Base-by-base conservation (phyloP, 768 basidiomycete genomes). In the Porphyrellus cyaneotinctus region DNA sequence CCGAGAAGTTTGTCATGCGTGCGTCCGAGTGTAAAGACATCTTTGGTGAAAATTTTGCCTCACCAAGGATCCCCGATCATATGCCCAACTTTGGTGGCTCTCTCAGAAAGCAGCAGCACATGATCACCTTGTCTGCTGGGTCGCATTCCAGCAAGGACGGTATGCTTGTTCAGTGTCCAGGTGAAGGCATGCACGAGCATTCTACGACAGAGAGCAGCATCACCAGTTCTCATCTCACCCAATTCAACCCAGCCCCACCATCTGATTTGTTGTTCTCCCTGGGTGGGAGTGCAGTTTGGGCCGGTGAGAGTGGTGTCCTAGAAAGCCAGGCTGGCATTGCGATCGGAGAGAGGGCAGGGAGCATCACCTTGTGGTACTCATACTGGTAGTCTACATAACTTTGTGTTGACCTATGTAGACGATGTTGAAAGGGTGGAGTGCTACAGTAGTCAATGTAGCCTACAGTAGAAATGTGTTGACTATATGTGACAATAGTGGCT, bases 1-100 rank as follows among this genome's bases (percentile, higher is more conserved):
- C 79, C 56, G 97, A 99, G 72, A 92, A 91, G 59, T 73, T 93
- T 48, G 79, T 99, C 52, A 85, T 97, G 79, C 88, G 95, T 23
- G 79, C 84, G 1, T 91, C 88, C 14, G 95, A 98, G 54, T 81
- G 93, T 30, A 93, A 91, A 66, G 95, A 97, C 65, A 78, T 97
- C 39, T 95, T 98, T 65, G 75, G 84, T n/a, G 95, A 97, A 62
- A 91, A 89, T 68, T 91, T 92, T 68, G 60, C 76, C 17, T 58
- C 49, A 28, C 53, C 54, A 26, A 62, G 56, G 63, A 62, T 62
- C 18, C 57, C 37, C 13, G 64, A 67, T 20, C 38, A 53, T 14
- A 12, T 30, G 3, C 18, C 51, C 41, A 53, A 28, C 28, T 6
- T 46, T 17, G 49, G 2, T 18, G 53, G 51, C 13, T 43, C 53